phyloP scores from a whole-genome alignment of 305 asterid species.

The Rubia balearica region DNA sequence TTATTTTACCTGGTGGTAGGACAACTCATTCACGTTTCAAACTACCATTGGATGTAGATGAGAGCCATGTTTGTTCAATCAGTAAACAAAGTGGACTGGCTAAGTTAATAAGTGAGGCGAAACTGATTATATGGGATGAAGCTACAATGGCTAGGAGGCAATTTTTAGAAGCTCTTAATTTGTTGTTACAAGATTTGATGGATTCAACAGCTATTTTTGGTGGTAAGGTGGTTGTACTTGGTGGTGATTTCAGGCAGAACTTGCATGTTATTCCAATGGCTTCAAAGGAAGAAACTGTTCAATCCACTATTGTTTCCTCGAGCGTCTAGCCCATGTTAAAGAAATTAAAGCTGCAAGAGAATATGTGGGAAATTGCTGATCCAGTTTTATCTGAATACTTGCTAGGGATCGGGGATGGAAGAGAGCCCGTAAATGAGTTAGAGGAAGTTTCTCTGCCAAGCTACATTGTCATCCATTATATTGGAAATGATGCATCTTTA shows the following conservation, averaged over 20 bases:
- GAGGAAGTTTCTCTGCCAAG: neutral
- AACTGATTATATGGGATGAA: no score
- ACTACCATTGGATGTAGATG: no score
- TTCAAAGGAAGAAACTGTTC: neutral
- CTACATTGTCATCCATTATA: neutral
- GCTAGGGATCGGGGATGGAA: neutral
- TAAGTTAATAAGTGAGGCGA: no score
- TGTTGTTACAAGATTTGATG: conserved; percentile 2
- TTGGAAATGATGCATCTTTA: neutral
- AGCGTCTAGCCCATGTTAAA: neutral
- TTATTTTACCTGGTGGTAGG: no score
- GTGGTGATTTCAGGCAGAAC: neutral
- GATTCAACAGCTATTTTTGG: neutral
- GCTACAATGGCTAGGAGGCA: no score
- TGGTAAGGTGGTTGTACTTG: neutral
- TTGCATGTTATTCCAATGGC: neutral
- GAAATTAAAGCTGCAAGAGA: neutral
- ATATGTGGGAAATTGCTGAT: neutral
- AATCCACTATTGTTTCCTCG: neutral
- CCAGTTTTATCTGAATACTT: neutral
- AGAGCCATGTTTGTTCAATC: no score
- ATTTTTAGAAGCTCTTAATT: no score
- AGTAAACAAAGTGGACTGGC: no score
- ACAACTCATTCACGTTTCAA: no score
- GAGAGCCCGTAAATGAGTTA: neutral